These are phyloP conservation scores for Melaleuca quinquenervia DNA, from an alignment of 345 rosid species.

Conservation along the genomic window DNA sequence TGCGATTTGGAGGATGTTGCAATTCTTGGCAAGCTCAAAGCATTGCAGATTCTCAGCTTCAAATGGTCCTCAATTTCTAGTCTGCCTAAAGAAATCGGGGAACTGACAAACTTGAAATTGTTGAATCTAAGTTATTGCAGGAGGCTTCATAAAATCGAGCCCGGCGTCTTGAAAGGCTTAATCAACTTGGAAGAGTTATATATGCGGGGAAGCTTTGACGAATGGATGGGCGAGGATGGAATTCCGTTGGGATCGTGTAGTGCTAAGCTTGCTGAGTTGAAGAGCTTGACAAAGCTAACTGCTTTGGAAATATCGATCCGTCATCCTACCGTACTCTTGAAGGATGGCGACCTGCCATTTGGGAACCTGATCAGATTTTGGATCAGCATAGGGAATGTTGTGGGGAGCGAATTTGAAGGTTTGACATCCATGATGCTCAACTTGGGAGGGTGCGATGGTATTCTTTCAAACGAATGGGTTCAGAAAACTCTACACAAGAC, in stretches of 20 bases:
- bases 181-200: not conserved
- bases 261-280: not conserved
- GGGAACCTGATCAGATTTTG: not conserved
- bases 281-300: not conserved
- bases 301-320: not conserved
- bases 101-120: not conserved
- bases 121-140: not conserved
- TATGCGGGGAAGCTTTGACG: not conserved
- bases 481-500: not conserved
- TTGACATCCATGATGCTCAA: not conserved
- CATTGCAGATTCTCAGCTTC: not conserved
- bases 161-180: not conserved
- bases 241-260: not conserved
- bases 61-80: too few species aligned
- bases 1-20: not conserved
- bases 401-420: not conserved
- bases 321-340: not conserved
- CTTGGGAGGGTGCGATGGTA: not conserved
- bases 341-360: not conserved
- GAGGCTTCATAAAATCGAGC: not conserved
- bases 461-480: not conserved
- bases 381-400: not conserved
- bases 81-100: not conserved
- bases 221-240: not conserved
- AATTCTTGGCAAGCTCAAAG: too few species aligned